These are phyloP conservation scores for Sclerospora graminicola DNA, from an alignment of 352 stramenopile genomes.

Conservation along the genomic window DNA sequence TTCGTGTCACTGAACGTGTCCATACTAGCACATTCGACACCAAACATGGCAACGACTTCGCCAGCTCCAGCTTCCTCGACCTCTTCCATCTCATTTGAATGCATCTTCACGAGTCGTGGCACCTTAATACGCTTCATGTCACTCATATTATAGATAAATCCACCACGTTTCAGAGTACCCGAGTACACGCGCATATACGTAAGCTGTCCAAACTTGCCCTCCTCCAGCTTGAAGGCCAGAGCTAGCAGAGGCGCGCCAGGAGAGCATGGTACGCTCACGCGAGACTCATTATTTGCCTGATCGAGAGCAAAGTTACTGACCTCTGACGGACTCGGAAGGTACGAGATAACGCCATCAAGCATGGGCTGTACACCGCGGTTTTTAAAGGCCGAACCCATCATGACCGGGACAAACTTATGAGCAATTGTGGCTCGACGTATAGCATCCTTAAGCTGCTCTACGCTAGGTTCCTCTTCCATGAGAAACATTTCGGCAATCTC, in stretches of 20 bases:
- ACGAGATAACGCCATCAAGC: slow-evolving; percentile 96
- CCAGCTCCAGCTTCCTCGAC: slow-evolving; percentile 90
- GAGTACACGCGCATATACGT: slow-evolving; percentile 97
- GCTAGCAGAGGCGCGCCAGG: slow-evolving; percentile 89
- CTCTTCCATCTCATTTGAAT: slow-evolving; percentile 99
- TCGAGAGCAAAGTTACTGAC: slow-evolving; percentile 95
- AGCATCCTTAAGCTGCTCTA: slow-evolving; percentile 87
- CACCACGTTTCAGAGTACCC: slow-evolving; percentile 73
- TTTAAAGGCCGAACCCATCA: slow-evolving; percentile 97
- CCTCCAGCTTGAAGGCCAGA: slow-evolving; percentile 99
- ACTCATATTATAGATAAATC: slow-evolving; percentile 85
- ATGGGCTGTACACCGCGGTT: slow-evolving; percentile 98
- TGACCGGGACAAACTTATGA: slow-evolving; percentile 98
- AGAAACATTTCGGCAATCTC: slow-evolving; percentile 99
- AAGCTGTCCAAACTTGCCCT: slow-evolving; percentile 97
- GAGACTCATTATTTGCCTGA: slow-evolving; percentile 86
- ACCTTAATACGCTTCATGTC: slow-evolving; percentile 93
- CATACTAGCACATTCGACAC: slow-evolving; percentile 98
- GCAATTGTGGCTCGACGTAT: slow-evolving; percentile 93
- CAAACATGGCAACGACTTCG: slow-evolving; percentile 98
- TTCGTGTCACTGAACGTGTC: slow-evolving; percentile 94
- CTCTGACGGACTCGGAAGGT: slow-evolving; percentile 92
- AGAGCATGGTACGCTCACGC: slow-evolving; percentile 80
- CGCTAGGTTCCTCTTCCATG: slow-evolving; percentile 93
- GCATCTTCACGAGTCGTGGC: slow-evolving; percentile 97